Conservation (phyloP, 352 stramenopile genomes). For the Plasmopara viticola region DNA sequence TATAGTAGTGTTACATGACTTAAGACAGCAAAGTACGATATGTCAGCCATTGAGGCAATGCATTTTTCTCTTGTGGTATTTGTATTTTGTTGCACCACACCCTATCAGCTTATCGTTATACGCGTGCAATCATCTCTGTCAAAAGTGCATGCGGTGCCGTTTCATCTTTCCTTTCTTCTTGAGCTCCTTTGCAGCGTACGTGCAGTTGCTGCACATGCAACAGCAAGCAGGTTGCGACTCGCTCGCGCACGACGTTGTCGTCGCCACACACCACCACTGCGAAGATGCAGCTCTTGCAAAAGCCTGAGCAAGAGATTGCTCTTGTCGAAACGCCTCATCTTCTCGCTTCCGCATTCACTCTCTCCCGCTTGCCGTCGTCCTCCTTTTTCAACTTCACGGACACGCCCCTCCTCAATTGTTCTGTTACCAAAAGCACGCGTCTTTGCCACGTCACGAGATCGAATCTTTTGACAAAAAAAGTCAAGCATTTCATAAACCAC, state of each 20-base stretch:
- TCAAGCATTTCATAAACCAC: slow-evolving; percentile 85
- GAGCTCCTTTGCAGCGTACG: slow-evolving; percentile 47
- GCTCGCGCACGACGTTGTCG: slow-evolving; percentile 60
- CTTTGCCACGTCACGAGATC: slow-evolving; percentile 65
- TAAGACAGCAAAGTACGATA: too few relatives aligned
- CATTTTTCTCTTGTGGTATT: too few relatives aligned
- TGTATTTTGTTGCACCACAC: too few relatives aligned
- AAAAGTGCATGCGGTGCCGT: slow-evolving; percentile 55
- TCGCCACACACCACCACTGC: slow-evolving; percentile 45
- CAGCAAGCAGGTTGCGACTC: slow-evolving; percentile 76
- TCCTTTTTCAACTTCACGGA: too few relatives aligned
- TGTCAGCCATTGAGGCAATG: too few relatives aligned
- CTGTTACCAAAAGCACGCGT: slow-evolving; percentile 63
- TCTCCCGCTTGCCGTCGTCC: too few relatives aligned
- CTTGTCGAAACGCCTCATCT: too few relatives aligned
- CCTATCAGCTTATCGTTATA: slow-evolving; percentile 5
- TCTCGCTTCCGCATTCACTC: too few relatives aligned
- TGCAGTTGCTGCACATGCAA: slow-evolving; percentile 65
- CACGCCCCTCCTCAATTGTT: slow-evolving; percentile 56
- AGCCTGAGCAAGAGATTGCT: too few relatives aligned
- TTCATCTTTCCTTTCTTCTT: slow-evolving; percentile 63
- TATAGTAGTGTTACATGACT: too few relatives aligned
- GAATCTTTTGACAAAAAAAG: slow-evolving; percentile 86
- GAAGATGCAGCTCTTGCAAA: too few relatives aligned
- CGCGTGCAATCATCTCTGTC: slow-evolving; percentile 27